These are phyloP conservation scores for Calocera viscosa DNA, from an alignment of 768 basidiomycete genomes.

Conservation along the genomic window DNA sequence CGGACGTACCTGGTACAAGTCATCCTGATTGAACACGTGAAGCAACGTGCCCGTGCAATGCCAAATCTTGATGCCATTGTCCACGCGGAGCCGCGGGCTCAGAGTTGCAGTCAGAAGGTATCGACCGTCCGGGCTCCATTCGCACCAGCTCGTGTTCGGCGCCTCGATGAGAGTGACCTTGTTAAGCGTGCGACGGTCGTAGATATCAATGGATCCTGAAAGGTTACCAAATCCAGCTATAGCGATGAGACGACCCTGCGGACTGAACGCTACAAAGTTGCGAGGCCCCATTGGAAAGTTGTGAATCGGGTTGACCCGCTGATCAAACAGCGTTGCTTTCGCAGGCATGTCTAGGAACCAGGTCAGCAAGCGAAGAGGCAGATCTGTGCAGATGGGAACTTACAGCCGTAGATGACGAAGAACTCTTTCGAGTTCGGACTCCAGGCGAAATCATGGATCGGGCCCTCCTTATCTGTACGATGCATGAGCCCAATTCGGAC, in stretches of 20 bases:
- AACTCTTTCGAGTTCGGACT: conserved; percentile 96
- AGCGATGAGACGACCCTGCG: conserved; percentile 75
- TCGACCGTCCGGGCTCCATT: conserved; percentile 89
- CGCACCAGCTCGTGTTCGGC: conserved; percentile 84
- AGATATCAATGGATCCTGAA: conserved; percentile 83
- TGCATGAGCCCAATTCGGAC: not conserved
- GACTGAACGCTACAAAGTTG: conserved; percentile 91
- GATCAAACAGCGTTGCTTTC: conserved; percentile 82
- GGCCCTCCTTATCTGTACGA: conserved; percentile 81
- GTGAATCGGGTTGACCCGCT: conserved; percentile 72
- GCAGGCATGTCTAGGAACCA: conserved; percentile 76
- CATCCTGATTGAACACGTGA: conserved; percentile 69
- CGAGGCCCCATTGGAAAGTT: conserved; percentile 83
- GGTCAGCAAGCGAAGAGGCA: conserved; percentile 11
- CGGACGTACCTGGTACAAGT: conserved; percentile 61
- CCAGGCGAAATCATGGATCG: conserved; percentile 94
- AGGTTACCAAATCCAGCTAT: conserved; percentile 95
- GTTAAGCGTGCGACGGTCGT: conserved; percentile 72
- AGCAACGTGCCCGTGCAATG: conserved; percentile 81
- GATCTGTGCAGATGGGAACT: conserved; percentile 26
- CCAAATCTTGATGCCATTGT: conserved; percentile 95
- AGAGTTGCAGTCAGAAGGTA: conserved; percentile 90
- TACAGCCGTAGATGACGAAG: conserved; percentile 90
- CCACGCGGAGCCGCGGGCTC: conserved; percentile 89
- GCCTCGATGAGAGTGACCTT: conserved; percentile 75